Percentiles rank a stretch among this genome's conserved stretches.
Conservation (phyloP, 176 grass and related monocot genomes). For the Alopecurus myosuroides region DNA sequence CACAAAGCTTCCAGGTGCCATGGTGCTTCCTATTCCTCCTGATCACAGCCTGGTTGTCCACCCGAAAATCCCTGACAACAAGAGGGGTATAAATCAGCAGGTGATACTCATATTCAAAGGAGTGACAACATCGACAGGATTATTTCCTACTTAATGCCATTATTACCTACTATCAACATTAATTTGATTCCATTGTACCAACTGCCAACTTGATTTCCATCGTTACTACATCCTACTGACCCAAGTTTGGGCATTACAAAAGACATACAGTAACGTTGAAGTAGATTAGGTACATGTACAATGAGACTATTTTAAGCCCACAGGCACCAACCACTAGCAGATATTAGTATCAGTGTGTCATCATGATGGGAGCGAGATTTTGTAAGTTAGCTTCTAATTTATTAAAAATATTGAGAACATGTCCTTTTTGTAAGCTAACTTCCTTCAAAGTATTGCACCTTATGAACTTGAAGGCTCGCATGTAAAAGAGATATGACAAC, state of each 20-base stretch:
- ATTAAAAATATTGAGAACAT: too few relatives aligned
- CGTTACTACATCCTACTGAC: background rate
- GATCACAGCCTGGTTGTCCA: background rate
- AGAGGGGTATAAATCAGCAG: background rate
- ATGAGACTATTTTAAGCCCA: background rate
- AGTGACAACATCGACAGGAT: background rate
- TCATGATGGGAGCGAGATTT: background rate
- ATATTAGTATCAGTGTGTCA: background rate
- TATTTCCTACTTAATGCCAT: too few relatives aligned
- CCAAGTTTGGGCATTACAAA: too few relatives aligned
- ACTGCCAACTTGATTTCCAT: background rate
- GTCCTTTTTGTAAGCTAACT: too few relatives aligned
- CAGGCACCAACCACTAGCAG: background rate
- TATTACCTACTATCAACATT: background rate
- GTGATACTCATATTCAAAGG: background rate
- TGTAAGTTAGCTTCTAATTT: background rate
- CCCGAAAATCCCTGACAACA: background rate
- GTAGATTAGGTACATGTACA: background rate
- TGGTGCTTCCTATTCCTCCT: background rate
- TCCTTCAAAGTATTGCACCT: background rate
- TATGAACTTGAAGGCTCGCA: background rate
- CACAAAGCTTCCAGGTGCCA: conserved; percentile 26
- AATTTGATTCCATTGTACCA: background rate
- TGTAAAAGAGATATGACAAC: background rate
- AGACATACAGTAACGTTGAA: too few relatives aligned